Evolutionary conservation across 306 rosid species (phyloP).

Genomic region (Luffa aegyptiaca): DNA sequence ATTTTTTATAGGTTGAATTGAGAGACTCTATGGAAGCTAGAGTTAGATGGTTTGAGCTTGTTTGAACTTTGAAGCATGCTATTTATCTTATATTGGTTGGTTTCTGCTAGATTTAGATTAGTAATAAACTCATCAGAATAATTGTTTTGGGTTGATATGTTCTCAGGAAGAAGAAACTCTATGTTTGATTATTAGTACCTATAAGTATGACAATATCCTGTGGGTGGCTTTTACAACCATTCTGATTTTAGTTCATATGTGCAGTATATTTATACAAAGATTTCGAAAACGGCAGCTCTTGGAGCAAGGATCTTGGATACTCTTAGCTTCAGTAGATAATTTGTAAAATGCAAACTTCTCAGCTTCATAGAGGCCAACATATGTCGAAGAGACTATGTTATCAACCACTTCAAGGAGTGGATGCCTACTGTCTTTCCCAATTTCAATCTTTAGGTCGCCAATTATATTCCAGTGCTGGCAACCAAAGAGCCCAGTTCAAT

Average conservation of each 20-base stretch:
- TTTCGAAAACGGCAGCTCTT: background rate
- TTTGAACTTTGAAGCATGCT: background rate
- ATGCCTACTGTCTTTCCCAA: slow-evolving; percentile 51
- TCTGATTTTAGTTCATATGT: background rate
- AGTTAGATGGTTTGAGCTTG: background rate
- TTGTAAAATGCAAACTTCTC: slow-evolving; percentile 64
- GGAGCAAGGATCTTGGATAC: background rate
- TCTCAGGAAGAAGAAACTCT: background rate
- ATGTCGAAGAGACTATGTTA: slow-evolving; percentile 44
- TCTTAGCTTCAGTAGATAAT: background rate
- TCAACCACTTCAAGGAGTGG: slow-evolving; percentile 57
- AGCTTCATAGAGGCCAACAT: slow-evolving; percentile 46
- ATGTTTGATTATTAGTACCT: background rate
- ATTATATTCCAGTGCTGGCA: slow-evolving; percentile 31
- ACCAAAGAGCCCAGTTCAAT: slow-evolving; percentile 29
- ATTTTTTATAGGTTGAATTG: background rate
- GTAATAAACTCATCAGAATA: background rate
- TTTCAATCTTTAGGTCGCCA: slow-evolving; percentile 38
- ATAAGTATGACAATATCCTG: background rate
- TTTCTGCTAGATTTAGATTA: background rate
- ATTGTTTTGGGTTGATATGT: background rate
- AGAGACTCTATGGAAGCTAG: background rate
- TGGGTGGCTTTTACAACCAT: background rate
- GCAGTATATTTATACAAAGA: background rate
- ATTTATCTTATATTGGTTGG: background rate